These are phyloP conservation scores for Dimocarpus longan DNA, from an alignment of 345 rosid species.

Conservation along the genomic window DNA sequence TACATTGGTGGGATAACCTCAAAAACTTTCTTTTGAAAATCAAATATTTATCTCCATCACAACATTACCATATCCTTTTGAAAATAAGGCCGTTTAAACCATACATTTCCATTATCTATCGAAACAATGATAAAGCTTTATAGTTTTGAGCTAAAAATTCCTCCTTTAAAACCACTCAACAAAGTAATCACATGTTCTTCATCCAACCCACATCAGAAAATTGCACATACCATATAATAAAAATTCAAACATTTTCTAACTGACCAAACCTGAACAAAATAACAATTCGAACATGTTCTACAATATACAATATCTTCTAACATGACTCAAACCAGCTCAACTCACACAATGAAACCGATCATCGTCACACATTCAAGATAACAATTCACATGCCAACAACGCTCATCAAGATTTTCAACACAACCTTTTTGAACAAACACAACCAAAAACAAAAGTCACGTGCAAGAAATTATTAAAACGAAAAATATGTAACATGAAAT, in stretches of 20 bases:
- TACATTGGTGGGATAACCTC: not conserved
- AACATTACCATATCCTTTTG: not conserved
- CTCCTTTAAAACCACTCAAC: not conserved
- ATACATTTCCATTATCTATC: not conserved
- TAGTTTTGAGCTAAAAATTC: not conserved
- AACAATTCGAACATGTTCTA: not conserved
- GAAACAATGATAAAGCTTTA: not conserved
- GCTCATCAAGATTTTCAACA: not conserved
- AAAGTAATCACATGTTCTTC: not conserved
- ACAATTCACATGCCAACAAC: not conserved
- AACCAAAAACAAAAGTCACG: not conserved
- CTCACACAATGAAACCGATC: slow-evolving; percentile 9
- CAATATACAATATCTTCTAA: not conserved
- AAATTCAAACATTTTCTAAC: not conserved
- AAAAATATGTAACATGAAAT: not conserved
- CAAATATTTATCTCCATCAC: not conserved
- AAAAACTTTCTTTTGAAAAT: not conserved
- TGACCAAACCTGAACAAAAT: slow-evolving; percentile 2
- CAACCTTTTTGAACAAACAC: not conserved
- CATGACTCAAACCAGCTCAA: slow-evolving; percentile 19
- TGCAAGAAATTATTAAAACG: not conserved
- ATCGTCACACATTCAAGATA: not conserved
- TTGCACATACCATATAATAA: not conserved
- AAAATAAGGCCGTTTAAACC: not conserved
- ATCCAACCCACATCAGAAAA: not conserved